Evolutionary conservation across 805 yeast genomes (phyloP), one percentile per base, ranked within the genome.

Genomic region (Schizosaccharomyces japonicus): DNA sequence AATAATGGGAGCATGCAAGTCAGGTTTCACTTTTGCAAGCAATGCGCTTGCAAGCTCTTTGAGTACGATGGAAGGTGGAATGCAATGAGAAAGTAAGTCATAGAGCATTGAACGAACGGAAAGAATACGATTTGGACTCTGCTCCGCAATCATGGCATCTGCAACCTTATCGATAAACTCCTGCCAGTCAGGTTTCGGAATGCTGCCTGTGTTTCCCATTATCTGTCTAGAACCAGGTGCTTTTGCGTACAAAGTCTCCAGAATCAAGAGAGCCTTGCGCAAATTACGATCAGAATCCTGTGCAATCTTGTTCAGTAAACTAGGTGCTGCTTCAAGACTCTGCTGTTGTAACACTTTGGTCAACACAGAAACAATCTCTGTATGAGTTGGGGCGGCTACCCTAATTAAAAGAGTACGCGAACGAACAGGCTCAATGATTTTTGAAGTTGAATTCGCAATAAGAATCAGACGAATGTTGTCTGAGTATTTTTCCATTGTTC

Each of bases 401-500:
- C 96, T 71, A n/a, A 90, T 71, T 50, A 87, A 67, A 48, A 90
- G 64, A 6, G 95, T 84, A 64, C 99, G 78, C 23, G 95, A 85
- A 56, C 81, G 79, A 52, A 90, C 90, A 8, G 99, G 99, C 2
- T 83, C 77, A 50, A 90, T 87, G 50, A 90, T 85, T 53, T 80
- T 81, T 21, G 94, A 81, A 25, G 94, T 81, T 2, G 95, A 74
- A 58, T 83, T 87, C 54, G 94, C 81, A 19, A 90, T 69, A 65
- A 90, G 65, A 31, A 90, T 72, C 52, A 90, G 66, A 51, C 99
- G 72, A 54, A 90, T 75, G 57, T 83, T 85, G 23, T 78, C 70
- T 1, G 95, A 81, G 61, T 83, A 85, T 59, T 83, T 85, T 59
- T 85, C 95, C 94, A 85, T 85, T 0, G 95, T 85, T 62, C 95